These are phyloP conservation scores for Carpinus viminea DNA, from an alignment of 306 rosid species.

Conservation along the genomic window DNA sequence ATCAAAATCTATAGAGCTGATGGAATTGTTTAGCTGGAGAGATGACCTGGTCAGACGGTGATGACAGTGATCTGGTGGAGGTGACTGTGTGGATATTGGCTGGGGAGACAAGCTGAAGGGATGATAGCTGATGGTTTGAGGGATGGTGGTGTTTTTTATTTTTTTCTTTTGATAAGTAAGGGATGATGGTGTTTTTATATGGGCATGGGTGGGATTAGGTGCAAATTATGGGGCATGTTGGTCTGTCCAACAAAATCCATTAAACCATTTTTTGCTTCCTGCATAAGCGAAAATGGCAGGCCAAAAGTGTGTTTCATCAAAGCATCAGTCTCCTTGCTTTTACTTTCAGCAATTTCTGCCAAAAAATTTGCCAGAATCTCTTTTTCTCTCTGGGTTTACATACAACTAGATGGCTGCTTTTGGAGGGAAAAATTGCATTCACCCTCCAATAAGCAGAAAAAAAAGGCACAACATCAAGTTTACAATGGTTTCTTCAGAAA, in stretches of 20 bases:
- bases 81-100: not conserved
- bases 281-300: not conserved
- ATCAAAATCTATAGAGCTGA: not conserved
- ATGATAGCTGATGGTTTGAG: not conserved
- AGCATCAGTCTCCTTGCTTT: not conserved
- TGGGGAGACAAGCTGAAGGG: not conserved
- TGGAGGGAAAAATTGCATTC: not conserved
- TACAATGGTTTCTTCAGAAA: not conserved
- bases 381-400: not conserved
- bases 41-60: not conserved
- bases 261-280: not conserved
- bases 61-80: not conserved
- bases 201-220: not conserved
- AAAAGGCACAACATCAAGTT: not conserved
- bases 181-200: not conserved
- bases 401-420: not conserved
- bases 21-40: not conserved
- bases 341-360: not conserved
- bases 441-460: not conserved
- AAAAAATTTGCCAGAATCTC: not conserved
- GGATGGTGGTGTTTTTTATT: not conserved
- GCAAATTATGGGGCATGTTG: not conserved
- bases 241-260: not conserved
- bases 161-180: no score
- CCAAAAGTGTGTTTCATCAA: not conserved